Evolutionary conservation across 345 rosid species (phyloP).

Genomic region (Kandelia obovata): DNA sequence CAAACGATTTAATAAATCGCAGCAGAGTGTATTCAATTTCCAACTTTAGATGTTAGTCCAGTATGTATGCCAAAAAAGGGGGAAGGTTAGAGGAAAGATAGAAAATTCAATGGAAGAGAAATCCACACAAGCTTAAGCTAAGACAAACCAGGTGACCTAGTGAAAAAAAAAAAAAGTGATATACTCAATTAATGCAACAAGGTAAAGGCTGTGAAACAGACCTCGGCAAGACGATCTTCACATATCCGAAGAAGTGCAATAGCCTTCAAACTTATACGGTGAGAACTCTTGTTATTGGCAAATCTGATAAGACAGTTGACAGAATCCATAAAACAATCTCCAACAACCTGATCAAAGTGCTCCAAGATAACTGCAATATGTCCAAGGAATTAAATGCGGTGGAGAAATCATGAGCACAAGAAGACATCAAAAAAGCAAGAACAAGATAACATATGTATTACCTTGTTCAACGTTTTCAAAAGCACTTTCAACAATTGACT

Average conservation of each 20-base stretch:
- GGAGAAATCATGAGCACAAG: neutral
- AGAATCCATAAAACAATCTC: slow-evolving; percentile 99
- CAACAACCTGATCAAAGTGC: slow-evolving; percentile 97
- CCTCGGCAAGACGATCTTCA: slow-evolving; percentile 99
- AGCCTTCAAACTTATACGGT: slow-evolving; percentile 94
- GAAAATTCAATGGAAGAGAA: no score
- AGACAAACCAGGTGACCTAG: neutral
- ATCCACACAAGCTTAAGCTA: neutral
- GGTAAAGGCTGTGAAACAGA: slow-evolving; percentile 25
- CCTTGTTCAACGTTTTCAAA: slow-evolving; percentile 96
- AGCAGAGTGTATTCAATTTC: no score
- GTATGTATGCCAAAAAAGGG: no score
- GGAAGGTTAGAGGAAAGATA: no score
- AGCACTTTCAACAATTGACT: slow-evolving; percentile 83
- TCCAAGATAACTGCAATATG: slow-evolving; percentile 87
- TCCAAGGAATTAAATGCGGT: slow-evolving; percentile 31
- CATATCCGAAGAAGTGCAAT: slow-evolving; percentile 97
- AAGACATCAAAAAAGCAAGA: neutral
- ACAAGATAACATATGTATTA: slow-evolving; percentile 19
- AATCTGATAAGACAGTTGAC: slow-evolving; percentile 97
- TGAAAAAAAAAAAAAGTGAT: neutral
- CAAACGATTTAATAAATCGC: no score
- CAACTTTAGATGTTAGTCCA: no score
- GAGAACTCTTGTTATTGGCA: slow-evolving; percentile 88
- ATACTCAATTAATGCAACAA: slow-evolving; percentile 2